These are phyloP conservation scores for Coniferiporia sulphurascens DNA, from an alignment of 1,284 basidiomycete genomes.

Conservation along the genomic window DNA sequence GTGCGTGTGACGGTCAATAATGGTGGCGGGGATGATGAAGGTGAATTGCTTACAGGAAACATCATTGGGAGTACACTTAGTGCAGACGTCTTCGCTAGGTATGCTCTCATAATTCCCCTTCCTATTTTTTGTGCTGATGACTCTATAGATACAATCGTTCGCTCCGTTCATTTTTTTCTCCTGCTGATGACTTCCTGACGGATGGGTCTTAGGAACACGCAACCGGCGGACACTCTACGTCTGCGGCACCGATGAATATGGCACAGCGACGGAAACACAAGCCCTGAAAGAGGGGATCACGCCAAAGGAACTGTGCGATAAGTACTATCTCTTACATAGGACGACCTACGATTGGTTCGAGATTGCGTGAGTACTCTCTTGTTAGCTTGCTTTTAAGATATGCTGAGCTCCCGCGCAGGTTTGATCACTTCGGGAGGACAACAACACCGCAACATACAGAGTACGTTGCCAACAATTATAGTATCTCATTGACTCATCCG, in stretches of 20 bases:
- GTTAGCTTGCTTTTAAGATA: not conserved
- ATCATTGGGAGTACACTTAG: constrained; percentile 96
- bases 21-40: not conserved
- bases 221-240: constrained; percentile 79
- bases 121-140: not conserved
- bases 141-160: constrained; percentile 60
- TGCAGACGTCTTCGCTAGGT: constrained; percentile 96
- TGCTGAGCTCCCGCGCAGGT: constrained; percentile 45
- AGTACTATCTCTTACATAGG: constrained; percentile 87
- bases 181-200: not conserved
- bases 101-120: constrained; percentile 32
- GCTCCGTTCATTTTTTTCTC: constrained; percentile 24
- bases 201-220: constrained; percentile 51
- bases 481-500: not conserved
- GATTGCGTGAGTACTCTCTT: constrained; percentile 51
- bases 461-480: constrained; percentile 38
- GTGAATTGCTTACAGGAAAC: constrained; percentile 57
- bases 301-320: constrained; percentile 87
- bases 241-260: constrained; percentile 99
- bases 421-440: constrained; percentile 96
- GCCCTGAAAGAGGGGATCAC: constrained; percentile 91
- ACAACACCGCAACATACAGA: constrained; percentile 89
- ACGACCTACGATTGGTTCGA: constrained; percentile 97
- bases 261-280: constrained; percentile 97
- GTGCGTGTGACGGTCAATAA: constrained; percentile 37